Base-by-base conservation (phyloP, 2,329 filamentous ascomycete genomes). In the Orbilia javanica region DNA sequence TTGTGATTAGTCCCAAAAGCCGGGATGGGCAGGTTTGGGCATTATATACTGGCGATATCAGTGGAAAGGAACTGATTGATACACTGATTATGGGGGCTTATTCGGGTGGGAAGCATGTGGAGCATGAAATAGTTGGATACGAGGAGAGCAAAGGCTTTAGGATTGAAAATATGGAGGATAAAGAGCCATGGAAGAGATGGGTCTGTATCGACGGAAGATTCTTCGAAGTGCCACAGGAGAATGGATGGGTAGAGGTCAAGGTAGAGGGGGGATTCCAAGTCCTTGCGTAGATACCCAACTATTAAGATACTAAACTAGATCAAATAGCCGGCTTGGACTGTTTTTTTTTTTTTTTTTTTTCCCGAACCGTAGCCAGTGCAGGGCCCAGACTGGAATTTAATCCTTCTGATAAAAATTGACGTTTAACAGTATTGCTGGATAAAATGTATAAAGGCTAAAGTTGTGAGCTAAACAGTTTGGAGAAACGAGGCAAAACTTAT, bases 151-250 rank as follows among this genome's bases (percentile, higher is more conserved):
- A 92, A 1, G 88, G 88, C 64, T 81, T 97, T 22, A 87, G 85
- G 73, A 89, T 97, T 50, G 87, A 88, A 15, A 90, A 93, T 42
- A 80, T 86, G 1, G 92, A 95, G 82, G 86, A 88, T 13, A 89
- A 93, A 15, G 67, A 78, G 27, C 67, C 62, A 46, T 86, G 90
- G 70, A 97, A 94, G 94, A 87, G 94, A 75, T 89, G 94, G 82
- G 88, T 97, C 15, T 98, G 95, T 83, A 87, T 97, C 22, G 95
- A 98, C 84, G 95, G 95, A 4, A 93, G 91, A 70, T 96, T 97
- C 82, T 89, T 97, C 2, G 88, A 89, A 74, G 85, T 97, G 0
- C 91, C 92, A 18, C 83, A 86, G 66, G 48, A 25, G 6, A 90
- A 88, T 1, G 93, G 94, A 0, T 91, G 89, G 87, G 88, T 97